Base-by-base conservation (phyloP, 495 filamentous ascomycete species). In the Venustampulla echinocandica region DNA sequence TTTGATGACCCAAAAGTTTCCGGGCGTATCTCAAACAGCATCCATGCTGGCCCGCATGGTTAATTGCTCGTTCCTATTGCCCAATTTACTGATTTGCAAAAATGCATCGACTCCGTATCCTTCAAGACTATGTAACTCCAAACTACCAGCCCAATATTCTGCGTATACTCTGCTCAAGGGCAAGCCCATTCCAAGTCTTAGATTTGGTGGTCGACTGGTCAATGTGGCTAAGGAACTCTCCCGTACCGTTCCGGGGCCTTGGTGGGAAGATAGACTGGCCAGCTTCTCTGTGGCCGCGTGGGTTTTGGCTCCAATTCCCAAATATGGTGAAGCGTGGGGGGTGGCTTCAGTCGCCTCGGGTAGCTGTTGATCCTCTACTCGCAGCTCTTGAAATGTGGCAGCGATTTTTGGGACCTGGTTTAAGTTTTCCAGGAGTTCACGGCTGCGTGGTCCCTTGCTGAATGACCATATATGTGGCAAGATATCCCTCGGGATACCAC, bases 41-140 rank as follows among this genome's bases (percentile, higher is more conserved):
- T 96, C 88, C 73, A 95, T 88, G 42, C 75, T 81, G 17, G 89
- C 89, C 57, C 90, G 68, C 23, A 86, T 93, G 10, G 81, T 92
- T 41, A 99, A 67, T 61, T 94, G 90, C 70, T 99, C 92, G 59
- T 95, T 95, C 71, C 96, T 96, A 65, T 99, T 99, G 17, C 92
- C 92, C 44, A 99, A 73, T 64, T 95, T 95, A 4, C 87, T 90
- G 28, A 99, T 95, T 64, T 97, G 90, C 50, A 99, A 63, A 61
- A 97, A 99, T 1, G 85, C 90, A 67, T 99, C 92, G n/a, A 93
- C 88, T 1, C 92, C 92, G 55, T 96, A 99, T 0, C 92, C 92
- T 56, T 97, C 92, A 27, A 99, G 65, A 61, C 82, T 95, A 62
- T 97, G 92, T 49, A 97, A 58, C 60, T 95, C 87, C 19, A 99